Percentiles rank a stretch among this genome's conserved stretches.
Evolutionary conservation across 768 basidiomycete species (phyloP).

Genomic region (Mycena kentingensis): DNA sequence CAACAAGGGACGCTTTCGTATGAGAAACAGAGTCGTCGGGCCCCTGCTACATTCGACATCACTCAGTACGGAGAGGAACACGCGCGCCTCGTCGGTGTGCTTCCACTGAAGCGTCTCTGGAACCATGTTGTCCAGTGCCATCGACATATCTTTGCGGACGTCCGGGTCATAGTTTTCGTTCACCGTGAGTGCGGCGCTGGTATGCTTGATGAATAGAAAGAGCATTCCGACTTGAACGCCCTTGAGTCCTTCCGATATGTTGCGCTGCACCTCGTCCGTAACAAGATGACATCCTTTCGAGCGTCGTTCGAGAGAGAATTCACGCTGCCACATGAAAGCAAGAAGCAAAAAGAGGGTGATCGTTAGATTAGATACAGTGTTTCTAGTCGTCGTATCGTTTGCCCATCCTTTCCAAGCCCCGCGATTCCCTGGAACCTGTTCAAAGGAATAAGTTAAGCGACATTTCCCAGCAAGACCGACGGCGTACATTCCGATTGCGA

Average conservation of each 20-base stretch:
- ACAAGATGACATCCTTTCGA: constrained; percentile 80
- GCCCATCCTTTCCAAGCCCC: constrained; percentile 71
- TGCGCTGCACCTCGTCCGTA: constrained; percentile 69
- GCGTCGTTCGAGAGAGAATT: constrained; percentile 61
- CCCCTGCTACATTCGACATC: no score
- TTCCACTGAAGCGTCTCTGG: constrained; percentile 81
- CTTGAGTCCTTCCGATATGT: constrained; percentile 70
- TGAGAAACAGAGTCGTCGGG: constrained; percentile 60
- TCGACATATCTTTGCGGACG: constrained; percentile 79
- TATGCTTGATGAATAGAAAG: constrained; percentile 84
- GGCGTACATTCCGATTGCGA: constrained; percentile 69
- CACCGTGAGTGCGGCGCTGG: constrained; percentile 75
- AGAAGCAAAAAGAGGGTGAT: background rate
- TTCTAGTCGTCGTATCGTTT: background rate
- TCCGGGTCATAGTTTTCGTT: constrained; percentile 91
- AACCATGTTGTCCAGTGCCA: constrained; percentile 88
- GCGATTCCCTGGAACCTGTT: constrained; percentile 75
- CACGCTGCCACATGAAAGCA: constrained; percentile 83
- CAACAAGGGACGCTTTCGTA: constrained; percentile 85
- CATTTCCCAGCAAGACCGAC: background rate
- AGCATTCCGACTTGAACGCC: constrained; percentile 78
- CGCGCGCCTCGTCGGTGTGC: constrained; percentile 91
- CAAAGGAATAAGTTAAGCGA: background rate
- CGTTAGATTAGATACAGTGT: no score
- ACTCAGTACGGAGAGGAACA: no score